Conservation (phyloP, 2,329 filamentous ascomycete genomes). For the Cladorrhinum sp. region DNA sequence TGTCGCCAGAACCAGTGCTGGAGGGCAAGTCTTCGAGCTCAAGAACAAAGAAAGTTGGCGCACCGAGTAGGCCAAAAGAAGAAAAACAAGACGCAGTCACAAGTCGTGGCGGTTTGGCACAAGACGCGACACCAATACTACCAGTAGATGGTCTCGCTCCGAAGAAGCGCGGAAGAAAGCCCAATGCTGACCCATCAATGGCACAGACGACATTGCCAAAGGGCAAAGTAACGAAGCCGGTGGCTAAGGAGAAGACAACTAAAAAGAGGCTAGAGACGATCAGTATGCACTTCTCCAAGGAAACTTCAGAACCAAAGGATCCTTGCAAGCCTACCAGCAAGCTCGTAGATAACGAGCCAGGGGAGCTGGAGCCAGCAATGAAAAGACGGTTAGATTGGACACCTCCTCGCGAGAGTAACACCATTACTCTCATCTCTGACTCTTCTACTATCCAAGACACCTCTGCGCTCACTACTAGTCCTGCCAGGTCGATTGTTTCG, state of each 20-base stretch:
- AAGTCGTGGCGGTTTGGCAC: not conserved
- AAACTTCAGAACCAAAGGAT: not conserved
- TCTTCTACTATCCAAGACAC: conserved; percentile 35
- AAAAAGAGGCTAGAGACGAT: conserved; percentile 32
- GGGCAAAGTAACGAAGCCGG: conserved; percentile 34
- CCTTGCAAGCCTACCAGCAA: conserved; percentile 19
- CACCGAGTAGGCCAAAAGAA: not conserved
- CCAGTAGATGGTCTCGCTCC: not conserved
- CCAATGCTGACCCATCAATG: conserved; percentile 24
- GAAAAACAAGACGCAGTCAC: not conserved
- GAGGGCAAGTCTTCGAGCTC: not conserved
- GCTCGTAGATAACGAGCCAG: conserved; percentile 30
- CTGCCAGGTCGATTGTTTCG: conserved; percentile 11
- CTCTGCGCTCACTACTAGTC: not conserved
- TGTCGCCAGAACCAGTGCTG: not conserved
- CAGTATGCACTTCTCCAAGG: conserved; percentile 34
- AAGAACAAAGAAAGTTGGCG: not conserved
- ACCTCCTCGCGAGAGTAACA: conserved; percentile 47
- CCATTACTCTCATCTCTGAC: conserved; percentile 27
- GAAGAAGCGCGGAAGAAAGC: conserved; percentile 39
- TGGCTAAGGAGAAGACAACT: conserved; percentile 23
- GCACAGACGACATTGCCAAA: conserved; percentile 33
- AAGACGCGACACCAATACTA: not conserved
- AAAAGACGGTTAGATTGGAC: conserved; percentile 65
- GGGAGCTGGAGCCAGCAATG: conserved; percentile 48